Conservation (phyloP, 2,329 filamentous ascomycete genomes). For the Diaporthe velutina region DNA sequence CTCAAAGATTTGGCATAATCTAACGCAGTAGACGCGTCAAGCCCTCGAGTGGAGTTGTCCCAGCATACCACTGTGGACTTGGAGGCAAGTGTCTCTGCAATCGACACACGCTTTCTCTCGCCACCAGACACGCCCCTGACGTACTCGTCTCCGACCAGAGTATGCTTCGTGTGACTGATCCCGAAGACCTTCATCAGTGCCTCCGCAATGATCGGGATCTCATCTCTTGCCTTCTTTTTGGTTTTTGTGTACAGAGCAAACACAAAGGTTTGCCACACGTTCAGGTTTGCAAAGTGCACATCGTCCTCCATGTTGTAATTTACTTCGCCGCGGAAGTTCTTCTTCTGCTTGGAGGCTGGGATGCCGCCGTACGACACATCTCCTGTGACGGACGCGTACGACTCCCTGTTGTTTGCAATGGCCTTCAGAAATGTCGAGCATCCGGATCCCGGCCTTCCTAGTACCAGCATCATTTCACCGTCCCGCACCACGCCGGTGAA, state of each 20-base stretch:
- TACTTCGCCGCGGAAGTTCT: slow-evolving; percentile 70
- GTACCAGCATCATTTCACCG: slow-evolving; percentile 69
- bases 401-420: slow-evolving; percentile 77
- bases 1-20: slow-evolving; percentile 75
- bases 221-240: slow-evolving; percentile 72
- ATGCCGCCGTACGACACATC: slow-evolving; percentile 73
- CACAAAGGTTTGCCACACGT: slow-evolving; percentile 74
- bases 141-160: slow-evolving; percentile 77
- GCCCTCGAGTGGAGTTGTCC: slow-evolving; percentile 77
- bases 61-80: slow-evolving; percentile 76
- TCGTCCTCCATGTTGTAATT: slow-evolving; percentile 75
- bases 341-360: slow-evolving; percentile 59
- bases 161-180: slow-evolving; percentile 76
- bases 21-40: slow-evolving; percentile 75
- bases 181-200: slow-evolving; percentile 76
- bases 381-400: slow-evolving; percentile 74
- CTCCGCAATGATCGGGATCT: slow-evolving; percentile 68
- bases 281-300: slow-evolving; percentile 77
- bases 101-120: slow-evolving; percentile 80
- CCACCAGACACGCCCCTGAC: slow-evolving; percentile 73
- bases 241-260: slow-evolving; percentile 77
- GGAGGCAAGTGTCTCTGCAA: slow-evolving; percentile 76
- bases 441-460: slow-evolving; percentile 69
- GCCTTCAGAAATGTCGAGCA: slow-evolving; percentile 71
- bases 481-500: slow-evolving; percentile 68